A percentile compares a stretch with the other conserved stretches of the same genome.
Evolutionary conservation across 1,284 basidiomycete species (phyloP).

Genomic region (Cutaneotrichosporon sp.): DNA sequence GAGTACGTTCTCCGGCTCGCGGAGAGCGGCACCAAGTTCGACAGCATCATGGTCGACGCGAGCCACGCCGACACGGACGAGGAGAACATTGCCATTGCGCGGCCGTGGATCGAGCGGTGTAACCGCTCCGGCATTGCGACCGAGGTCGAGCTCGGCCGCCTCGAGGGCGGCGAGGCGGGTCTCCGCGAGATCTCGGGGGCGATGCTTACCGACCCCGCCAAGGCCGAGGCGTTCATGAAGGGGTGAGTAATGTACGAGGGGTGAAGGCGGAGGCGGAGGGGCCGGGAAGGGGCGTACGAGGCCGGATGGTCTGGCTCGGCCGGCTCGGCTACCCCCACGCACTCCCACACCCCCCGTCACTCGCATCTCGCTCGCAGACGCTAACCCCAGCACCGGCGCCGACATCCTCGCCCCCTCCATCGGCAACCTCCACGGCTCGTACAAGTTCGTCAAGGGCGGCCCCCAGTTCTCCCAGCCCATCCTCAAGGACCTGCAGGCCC

Average conservation of each 20-base stretch:
- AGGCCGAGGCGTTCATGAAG: slow-evolving; percentile 53
- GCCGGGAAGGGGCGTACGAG: neutral
- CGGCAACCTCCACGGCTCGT: slow-evolving; percentile 56
- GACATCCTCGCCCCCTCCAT: slow-evolving; percentile 56
- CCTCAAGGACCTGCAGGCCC: slow-evolving; percentile 36
- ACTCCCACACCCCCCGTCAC: neutral
- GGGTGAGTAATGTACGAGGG: slow-evolving; percentile 28
- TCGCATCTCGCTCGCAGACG: neutral
- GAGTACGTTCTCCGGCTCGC: slow-evolving; percentile 53
- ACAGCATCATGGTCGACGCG: slow-evolving; percentile 55
- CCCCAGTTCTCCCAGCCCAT: slow-evolving; percentile 47
- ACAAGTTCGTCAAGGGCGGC: slow-evolving; percentile 45
- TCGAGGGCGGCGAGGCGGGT: slow-evolving; percentile 57
- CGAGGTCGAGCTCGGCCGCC: slow-evolving; percentile 56
- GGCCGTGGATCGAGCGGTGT: slow-evolving; percentile 48
- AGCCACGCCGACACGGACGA: slow-evolving; percentile 53
- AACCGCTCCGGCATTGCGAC: slow-evolving; percentile 53
- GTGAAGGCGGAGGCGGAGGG: neutral
- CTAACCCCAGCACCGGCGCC: slow-evolving; percentile 47
- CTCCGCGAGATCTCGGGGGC: slow-evolving; percentile 55
- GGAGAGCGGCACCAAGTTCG: slow-evolving; percentile 52
- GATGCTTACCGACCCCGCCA: slow-evolving; percentile 54
- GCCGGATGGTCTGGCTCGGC: neutral
- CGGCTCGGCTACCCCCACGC: no score
- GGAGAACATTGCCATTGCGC: slow-evolving; percentile 53